Conservation (phyloP, 768 basidiomycete genomes). For the Macrolepiota dolichaula region DNA sequence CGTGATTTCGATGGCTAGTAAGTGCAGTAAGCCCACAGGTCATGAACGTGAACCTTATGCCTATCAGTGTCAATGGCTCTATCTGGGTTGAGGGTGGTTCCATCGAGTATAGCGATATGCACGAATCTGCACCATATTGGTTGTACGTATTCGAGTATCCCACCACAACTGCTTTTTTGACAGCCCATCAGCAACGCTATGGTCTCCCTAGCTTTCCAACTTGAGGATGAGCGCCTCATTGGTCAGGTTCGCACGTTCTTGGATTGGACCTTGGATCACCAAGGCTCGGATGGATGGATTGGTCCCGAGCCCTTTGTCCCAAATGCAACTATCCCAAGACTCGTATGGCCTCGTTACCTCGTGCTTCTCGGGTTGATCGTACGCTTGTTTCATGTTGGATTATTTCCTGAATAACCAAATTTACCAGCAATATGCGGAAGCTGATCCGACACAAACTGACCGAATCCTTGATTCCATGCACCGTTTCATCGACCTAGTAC, state of each 20-base stretch:
- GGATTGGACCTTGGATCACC: constrained; percentile 35
- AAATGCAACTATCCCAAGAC: constrained; percentile 32
- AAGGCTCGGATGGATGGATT: constrained; percentile 38
- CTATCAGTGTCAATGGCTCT: constrained; percentile 33
- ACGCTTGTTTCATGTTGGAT: constrained; percentile 9
- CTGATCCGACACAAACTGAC: constrained; percentile 30
- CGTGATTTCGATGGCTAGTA: constrained; percentile 39
- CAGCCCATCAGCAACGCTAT: constrained; percentile 30
- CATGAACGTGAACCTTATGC: not conserved
- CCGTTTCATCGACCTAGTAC: constrained; percentile 28
- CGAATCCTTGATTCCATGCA: constrained; percentile 38
- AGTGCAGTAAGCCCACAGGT: constrained; percentile 6
- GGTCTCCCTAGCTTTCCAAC: constrained; percentile 39
- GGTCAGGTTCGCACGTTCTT: constrained; percentile 35
- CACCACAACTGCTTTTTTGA: not conserved
- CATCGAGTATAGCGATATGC: constrained; percentile 42
- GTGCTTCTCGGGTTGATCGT: constrained; percentile 35
- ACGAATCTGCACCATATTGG: constrained; percentile 41
- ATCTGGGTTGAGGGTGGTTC: constrained; percentile 41
- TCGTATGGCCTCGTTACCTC: constrained; percentile 41
- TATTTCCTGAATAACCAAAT: not conserved
- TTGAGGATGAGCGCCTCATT: constrained; percentile 32
- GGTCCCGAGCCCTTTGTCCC: constrained; percentile 35
- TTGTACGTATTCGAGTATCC: constrained; percentile 28
- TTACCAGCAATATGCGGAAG: constrained; percentile 39